Evolutionary conservation across 2,329 filamentous ascomycete species (phyloP).

Genomic region (Ascochyta rabiei): DNA sequence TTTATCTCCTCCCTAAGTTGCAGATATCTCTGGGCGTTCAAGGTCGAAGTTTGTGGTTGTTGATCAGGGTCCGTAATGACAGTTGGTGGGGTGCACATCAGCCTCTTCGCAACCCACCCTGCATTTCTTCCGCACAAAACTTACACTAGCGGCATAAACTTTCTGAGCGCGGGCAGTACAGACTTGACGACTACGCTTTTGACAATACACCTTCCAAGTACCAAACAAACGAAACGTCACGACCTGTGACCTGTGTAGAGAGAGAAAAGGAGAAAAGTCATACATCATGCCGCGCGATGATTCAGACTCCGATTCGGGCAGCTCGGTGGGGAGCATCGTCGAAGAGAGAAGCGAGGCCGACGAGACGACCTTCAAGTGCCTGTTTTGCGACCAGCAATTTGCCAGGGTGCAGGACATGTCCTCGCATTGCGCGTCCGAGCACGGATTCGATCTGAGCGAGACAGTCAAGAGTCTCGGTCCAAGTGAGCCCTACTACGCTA

Average conservation of each 20-base stretch:
- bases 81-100: too few relatives aligned
- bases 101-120: conserved; percentile 29
- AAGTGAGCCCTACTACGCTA: conserved; percentile 26
- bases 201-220: not conserved
- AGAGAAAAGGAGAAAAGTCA: not conserved
- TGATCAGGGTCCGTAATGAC: too few relatives aligned
- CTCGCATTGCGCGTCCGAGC: conserved; percentile 34
- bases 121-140: conserved; percentile 36
- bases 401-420: conserved; percentile 36
- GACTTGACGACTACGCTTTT: conserved; percentile 1
- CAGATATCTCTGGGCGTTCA: too few relatives aligned
- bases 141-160: conserved; percentile 33
- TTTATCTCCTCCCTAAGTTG: too few relatives aligned
- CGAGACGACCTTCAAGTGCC: conserved; percentile 43
- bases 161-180: conserved; percentile 20
- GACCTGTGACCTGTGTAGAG: too few relatives aligned
- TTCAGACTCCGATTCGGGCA: conserved; percentile 40
- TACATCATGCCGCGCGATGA: conserved; percentile 37
- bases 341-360: conserved; percentile 46
- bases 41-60: too few relatives aligned
- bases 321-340: conserved; percentile 43
- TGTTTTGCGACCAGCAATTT: conserved; percentile 44
- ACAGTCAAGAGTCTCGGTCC: conserved; percentile 39
- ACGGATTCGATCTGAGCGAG: conserved; percentile 34
- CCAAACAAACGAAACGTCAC: not conserved